A percentile compares a stretch with the other conserved stretches of the same genome.
phyloP scores from a whole-genome alignment of 805 yeast genomes.

The Hanseniaspora taiwanica region DNA sequence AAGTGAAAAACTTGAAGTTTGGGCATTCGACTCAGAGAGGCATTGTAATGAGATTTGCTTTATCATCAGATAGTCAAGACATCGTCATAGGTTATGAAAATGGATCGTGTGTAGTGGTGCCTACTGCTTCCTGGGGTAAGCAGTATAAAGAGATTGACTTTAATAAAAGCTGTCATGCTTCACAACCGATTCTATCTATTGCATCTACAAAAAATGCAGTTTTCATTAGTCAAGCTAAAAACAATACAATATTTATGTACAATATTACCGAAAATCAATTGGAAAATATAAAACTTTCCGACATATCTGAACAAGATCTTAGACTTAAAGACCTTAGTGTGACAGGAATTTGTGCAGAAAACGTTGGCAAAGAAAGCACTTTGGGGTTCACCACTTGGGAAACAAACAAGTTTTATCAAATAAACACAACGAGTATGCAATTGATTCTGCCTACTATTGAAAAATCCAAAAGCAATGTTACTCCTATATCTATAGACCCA shows the following conservation, averaged over 20 bases:
- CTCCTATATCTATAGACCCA: neutral
- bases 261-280: too few species aligned
- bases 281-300: too few species aligned
- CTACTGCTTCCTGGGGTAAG: neutral
- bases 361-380: neutral
- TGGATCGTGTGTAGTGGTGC: neutral
- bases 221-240: neutral
- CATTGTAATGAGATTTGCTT: neutral
- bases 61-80: neutral
- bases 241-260: neutral
- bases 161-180: neutral
- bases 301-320: neutral
- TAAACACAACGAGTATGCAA: too few species aligned
- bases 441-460: too few species aligned
- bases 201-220: neutral
- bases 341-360: neutral
- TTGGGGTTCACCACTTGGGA: constrained; percentile 1
- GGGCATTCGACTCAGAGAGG: neutral
- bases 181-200: neutral
- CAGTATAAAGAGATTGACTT: neutral
- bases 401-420: neutral
- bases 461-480: neutral
- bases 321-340: neutral
- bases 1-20: constrained; percentile 13
- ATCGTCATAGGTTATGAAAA: neutral